These are phyloP conservation scores for Syzygium grande DNA, from an alignment of 345 rosid genomes.

Conservation along the genomic window DNA sequence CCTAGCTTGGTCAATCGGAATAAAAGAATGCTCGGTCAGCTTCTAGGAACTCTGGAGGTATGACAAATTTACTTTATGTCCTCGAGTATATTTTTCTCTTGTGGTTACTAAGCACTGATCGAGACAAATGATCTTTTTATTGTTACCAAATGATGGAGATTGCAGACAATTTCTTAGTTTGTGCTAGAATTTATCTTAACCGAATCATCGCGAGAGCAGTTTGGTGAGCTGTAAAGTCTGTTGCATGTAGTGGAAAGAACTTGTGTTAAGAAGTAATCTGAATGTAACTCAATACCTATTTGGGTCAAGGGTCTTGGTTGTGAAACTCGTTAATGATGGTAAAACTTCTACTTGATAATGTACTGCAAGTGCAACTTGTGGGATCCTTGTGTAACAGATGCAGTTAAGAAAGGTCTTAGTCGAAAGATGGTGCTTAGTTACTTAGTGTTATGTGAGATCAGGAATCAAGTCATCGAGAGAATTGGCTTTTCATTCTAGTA, in stretches of 20 bases:
- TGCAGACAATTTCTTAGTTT: neutral
- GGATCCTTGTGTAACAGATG: neutral
- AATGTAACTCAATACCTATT: neutral
- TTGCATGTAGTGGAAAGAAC: neutral
- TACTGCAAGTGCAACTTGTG: neutral
- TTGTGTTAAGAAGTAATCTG: neutral
- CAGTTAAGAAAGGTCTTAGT: neutral
- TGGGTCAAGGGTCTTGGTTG: neutral
- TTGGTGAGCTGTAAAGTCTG: neutral
- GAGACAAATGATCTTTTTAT: neutral
- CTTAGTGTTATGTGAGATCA: neutral
- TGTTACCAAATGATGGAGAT: neutral
- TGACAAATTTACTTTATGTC: neutral
- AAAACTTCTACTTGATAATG: neutral
- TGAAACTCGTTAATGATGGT: neutral
- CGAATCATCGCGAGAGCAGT: neutral
- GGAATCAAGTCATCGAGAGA: neutral
- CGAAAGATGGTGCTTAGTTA: neutral
- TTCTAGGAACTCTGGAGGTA: slow-evolving; percentile 97
- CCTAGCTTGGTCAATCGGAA: slow-evolving; percentile 86
- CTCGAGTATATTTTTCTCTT: neutral
- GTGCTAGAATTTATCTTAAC: neutral
- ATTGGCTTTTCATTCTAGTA: neutral
- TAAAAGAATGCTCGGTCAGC: slow-evolving; percentile 94
- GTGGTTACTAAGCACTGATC: neutral